Evolutionary conservation across 768 basidiomycete genomes (phyloP).

Genomic region (Leccinum pellstonianum): DNA sequence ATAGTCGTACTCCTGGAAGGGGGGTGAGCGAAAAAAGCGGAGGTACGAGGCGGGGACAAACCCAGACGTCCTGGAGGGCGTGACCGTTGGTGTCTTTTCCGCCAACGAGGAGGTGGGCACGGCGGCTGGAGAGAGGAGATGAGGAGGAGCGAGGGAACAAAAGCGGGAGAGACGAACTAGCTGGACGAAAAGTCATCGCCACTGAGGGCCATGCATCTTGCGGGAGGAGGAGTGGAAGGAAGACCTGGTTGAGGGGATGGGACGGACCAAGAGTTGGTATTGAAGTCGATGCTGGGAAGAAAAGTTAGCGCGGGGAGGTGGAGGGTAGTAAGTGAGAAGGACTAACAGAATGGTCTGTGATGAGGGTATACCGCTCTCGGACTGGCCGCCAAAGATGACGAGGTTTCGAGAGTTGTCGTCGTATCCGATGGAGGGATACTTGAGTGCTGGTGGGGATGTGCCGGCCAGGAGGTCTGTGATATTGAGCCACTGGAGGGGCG

Average conservation of each 20-base stretch:
- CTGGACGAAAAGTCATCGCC: slow-evolving; percentile 77
- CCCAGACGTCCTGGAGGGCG: slow-evolving; percentile 73
- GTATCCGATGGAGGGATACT: slow-evolving; percentile 68
- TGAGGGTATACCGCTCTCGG: slow-evolving; percentile 59
- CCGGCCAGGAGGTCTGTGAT: slow-evolving; percentile 57
- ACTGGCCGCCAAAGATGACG: slow-evolving; percentile 76
- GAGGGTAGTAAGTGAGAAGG: neutral
- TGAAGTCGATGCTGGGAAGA: slow-evolving; percentile 57
- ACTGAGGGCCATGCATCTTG: slow-evolving; percentile 61
- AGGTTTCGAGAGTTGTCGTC: slow-evolving; percentile 49
- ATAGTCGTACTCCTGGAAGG: slow-evolving; percentile 72
- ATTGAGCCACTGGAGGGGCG: slow-evolving; percentile 63
- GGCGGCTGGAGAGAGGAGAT: slow-evolving; percentile 49
- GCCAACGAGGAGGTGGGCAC: slow-evolving; percentile 71
- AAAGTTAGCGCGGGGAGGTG: slow-evolving; percentile 7
- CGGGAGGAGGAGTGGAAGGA: slow-evolving; percentile 47
- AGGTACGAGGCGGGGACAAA: slow-evolving; percentile 33
- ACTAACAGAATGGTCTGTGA: slow-evolving; percentile 68
- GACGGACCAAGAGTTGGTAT: slow-evolving; percentile 56
- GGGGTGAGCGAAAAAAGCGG: slow-evolving; percentile 7
- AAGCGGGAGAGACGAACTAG: slow-evolving; percentile 55
- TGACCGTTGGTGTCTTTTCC: slow-evolving; percentile 56
- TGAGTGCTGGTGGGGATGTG: slow-evolving; percentile 56
- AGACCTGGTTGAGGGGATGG: slow-evolving; percentile 55
- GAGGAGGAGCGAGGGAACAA: slow-evolving; percentile 15